phyloP scores from a whole-genome alignment of 2,329 filamentous ascomycete genomes.

The Teratosphaeria zuluensis region DNA sequence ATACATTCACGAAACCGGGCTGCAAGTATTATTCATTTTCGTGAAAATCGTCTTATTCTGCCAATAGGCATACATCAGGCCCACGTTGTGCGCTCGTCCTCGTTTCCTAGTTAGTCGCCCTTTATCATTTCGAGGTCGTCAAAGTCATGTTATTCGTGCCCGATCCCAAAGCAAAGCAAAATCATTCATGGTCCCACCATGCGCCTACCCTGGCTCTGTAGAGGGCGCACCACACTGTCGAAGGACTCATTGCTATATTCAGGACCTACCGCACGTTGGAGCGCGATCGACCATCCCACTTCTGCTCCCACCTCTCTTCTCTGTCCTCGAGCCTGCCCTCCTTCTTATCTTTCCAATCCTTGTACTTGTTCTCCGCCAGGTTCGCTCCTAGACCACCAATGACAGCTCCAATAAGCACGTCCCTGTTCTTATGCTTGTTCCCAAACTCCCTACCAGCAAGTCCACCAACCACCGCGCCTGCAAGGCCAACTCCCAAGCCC shows the following conservation, averaged over 20 bases:
- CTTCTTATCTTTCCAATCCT: slow-evolving; percentile 19
- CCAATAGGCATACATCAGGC: too few species aligned
- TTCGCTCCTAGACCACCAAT: slow-evolving; percentile 27
- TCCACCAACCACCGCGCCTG: slow-evolving; percentile 26
- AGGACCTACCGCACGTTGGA: background rate
- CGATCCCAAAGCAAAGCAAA: background rate
- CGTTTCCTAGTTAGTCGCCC: background rate
- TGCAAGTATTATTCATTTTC: background rate
- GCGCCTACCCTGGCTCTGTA: background rate
- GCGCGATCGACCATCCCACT: slow-evolving; percentile 6
- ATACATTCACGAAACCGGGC: background rate
- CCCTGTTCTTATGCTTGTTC: slow-evolving; percentile 20
- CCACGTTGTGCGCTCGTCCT: background rate
- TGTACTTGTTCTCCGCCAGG: slow-evolving; percentile 23
- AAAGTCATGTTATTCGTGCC: background rate
- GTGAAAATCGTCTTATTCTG: background rate
- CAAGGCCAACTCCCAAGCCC: slow-evolving; percentile 24
- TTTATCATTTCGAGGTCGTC: background rate
- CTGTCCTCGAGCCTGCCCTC: slow-evolving; percentile 6
- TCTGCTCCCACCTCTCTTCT: slow-evolving; percentile 12
- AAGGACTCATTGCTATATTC: background rate
- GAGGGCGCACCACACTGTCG: background rate
- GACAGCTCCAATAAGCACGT: slow-evolving; percentile 25
- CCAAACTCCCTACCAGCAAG: slow-evolving; percentile 25
- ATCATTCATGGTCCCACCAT: background rate